phyloP scores from a whole-genome alignment of 192 early-diverging fungal species.

The Dissophora globulifera region DNA sequence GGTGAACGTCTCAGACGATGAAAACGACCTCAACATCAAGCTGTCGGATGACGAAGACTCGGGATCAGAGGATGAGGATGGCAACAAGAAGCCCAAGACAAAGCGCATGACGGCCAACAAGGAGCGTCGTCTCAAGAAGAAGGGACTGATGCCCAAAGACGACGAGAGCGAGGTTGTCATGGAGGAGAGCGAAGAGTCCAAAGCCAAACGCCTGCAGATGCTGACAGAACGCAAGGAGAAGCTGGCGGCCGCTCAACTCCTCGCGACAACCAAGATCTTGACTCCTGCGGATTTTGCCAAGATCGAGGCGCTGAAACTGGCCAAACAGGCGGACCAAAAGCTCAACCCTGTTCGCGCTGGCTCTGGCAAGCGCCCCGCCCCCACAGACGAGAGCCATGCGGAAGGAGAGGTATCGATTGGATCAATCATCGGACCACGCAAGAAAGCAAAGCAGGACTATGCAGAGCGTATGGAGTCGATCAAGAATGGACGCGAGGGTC shows the following conservation, averaged over 20 bases:
- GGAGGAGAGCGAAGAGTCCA: slow-evolving; percentile 54
- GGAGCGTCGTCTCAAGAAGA: slow-evolving; percentile 58
- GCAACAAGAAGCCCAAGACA: slow-evolving; percentile 54
- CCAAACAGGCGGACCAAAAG: slow-evolving; percentile 68
- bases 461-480: slow-evolving; percentile 91
- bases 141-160: slow-evolving; percentile 52
- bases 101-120: slow-evolving; percentile 54
- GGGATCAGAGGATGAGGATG: slow-evolving; percentile 59
- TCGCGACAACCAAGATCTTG: slow-evolving; percentile 74
- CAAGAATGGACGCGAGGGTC: slow-evolving; percentile 88
- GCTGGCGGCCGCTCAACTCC: slow-evolving; percentile 56
- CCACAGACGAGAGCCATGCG: slow-evolving; percentile 28
- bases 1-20: slow-evolving; percentile 62
- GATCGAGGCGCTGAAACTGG: slow-evolving; percentile 79
- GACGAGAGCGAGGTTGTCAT: slow-evolving; percentile 53
- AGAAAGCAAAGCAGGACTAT: slow-evolving; percentile 91
- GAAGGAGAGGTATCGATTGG: slow-evolving; percentile 53
- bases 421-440: slow-evolving; percentile 68
- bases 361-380: slow-evolving; percentile 48
- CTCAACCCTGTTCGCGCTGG: slow-evolving; percentile 33
- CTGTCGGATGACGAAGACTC: slow-evolving; percentile 51
- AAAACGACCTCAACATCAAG: slow-evolving; percentile 52
- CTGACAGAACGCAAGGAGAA: slow-evolving; percentile 59
- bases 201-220: slow-evolving; percentile 51
- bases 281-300: slow-evolving; percentile 93